Conservation (phyloP, 306 rosid genomes). For the Citrullus amarus region DNA sequence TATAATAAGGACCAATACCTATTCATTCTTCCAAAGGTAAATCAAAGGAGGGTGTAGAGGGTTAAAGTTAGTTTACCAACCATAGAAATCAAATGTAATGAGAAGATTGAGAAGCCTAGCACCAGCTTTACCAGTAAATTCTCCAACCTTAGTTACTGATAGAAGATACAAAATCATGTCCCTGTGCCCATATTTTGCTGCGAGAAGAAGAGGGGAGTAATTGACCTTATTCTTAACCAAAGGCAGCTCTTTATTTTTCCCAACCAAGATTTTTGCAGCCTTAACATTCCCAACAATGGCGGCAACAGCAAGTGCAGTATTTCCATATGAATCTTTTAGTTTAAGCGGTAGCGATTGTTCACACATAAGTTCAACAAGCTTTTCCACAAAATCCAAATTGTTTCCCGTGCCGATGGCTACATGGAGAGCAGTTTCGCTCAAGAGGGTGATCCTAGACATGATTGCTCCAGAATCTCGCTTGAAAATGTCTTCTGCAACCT, state of each 20-base stretch:
- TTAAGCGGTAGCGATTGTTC: not conserved
- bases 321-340: not conserved
- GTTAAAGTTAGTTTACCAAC: not conserved
- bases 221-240: not conserved
- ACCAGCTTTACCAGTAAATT: not conserved
- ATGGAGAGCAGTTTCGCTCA: not conserved
- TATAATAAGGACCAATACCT: not conserved
- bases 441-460: not conserved
- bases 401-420: not conserved
- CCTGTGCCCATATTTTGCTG: conserved; percentile 3
- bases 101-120: conserved; percentile 11
- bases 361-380: conserved; percentile 4
- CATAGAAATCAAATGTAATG: not conserved
- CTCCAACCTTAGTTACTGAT: not conserved
- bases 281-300: not conserved
- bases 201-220: conserved; percentile 1
- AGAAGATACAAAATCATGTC: conserved; percentile 1
- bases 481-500: not conserved
- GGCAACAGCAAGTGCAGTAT: not conserved
- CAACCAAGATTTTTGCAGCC: not conserved
- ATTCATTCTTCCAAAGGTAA: not conserved
- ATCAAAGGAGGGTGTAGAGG: not conserved
- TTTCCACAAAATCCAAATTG: not conserved
- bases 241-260: not conserved
- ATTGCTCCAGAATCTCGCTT: not conserved